Evolutionary conservation across 176 grass and related monocot genomes (phyloP), one percentile per base, ranked within the genome.

Genomic region (Carex myosuroides): DNA sequence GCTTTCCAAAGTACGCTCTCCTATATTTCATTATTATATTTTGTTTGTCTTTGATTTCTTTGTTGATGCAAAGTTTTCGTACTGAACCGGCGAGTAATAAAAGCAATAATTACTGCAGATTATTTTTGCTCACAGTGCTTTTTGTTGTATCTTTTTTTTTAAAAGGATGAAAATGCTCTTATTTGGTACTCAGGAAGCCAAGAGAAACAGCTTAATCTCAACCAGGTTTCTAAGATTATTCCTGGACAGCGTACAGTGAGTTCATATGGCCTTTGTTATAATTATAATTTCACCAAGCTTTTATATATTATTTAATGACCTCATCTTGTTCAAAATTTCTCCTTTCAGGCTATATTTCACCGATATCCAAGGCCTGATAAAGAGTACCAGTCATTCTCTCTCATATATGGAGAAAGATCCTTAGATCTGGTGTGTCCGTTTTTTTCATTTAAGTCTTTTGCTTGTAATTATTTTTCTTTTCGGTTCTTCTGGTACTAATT

Each of bases 381-480:
- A 89, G 93, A 95, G 86, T 87, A 92, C 58, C 90, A 95, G 76
- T 95, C 93, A 78, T 95, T 95, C 75, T 92, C 93, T 42, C 93
- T 95, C 60, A 89, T 95, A 88, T 95, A 92, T 70, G 88, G 72
- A 37, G 86, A 92, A 46, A 87, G 90, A 86, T 92, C 93, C 74
- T 85, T 95, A 85, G 93, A 95, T 92, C 54, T 95, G 93, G 93
- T 95, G 48, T 32, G 71, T 86, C 84, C 8, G 33, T 82, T 73
- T 56, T 85, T 44, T 85, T 44, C 82, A 37, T 60, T n/a, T 82
- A 84, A 41, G 46, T 54, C 73, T 50, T 48, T 24, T 24, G 10
- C 13, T 32, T 77, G 13, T 18, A 56, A 56, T 6, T 5, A 52
- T 32, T 77, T 46, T 54, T 55, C 21, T 77, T 77, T 77, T 32